Percentiles rank a stretch among this genome's conserved stretches.
Evolutionary conservation across 768 basidiomycete genomes (phyloP).

Genomic region (Lenzites betulinus): DNA sequence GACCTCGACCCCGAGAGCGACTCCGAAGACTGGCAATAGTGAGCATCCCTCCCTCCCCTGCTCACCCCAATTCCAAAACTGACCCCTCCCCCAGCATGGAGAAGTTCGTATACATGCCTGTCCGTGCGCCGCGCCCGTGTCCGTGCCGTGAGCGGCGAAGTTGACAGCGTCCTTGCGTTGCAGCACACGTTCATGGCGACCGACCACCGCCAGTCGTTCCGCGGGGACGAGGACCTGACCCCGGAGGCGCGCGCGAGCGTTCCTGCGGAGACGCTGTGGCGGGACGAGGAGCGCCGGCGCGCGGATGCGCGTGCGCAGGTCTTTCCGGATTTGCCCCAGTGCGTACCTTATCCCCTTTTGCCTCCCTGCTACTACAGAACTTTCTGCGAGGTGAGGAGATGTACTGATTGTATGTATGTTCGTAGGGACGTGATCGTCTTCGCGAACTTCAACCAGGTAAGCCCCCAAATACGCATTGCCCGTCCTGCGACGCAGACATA

Average conservation of each 20-base stretch:
- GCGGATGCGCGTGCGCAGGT: constrained; percentile 38
- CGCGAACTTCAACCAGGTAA: constrained; percentile 56
- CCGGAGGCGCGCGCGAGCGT: constrained; percentile 18
- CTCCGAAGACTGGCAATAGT: constrained; percentile 47
- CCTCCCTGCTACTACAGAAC: too few relatives aligned
- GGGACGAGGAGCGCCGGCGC: constrained; percentile 42
- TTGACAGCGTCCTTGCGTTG: not conserved
- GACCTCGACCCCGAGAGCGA: constrained; percentile 44
- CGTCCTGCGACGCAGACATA: not conserved
- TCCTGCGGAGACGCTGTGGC: constrained; percentile 36
- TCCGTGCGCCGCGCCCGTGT: constrained; percentile 27
- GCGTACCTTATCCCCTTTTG: constrained; percentile 16
- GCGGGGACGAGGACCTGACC: constrained; percentile 31
- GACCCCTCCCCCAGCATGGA: constrained; percentile 36
- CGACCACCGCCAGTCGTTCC: constrained; percentile 50
- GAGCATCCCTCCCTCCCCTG: constrained; percentile 23
- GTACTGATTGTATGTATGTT: too few relatives aligned
- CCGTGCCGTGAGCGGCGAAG: not conserved
- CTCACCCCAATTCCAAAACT: not conserved
- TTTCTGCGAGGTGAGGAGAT: too few relatives aligned
- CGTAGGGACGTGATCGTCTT: constrained; percentile 47
- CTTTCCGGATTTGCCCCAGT: constrained; percentile 49
- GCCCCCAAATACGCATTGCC: not conserved
- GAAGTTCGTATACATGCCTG: constrained; percentile 50
- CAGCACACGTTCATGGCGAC: constrained; percentile 52